Conservation (phyloP, 2,329 filamentous ascomycete genomes). For the Gremmenia infestans region DNA sequence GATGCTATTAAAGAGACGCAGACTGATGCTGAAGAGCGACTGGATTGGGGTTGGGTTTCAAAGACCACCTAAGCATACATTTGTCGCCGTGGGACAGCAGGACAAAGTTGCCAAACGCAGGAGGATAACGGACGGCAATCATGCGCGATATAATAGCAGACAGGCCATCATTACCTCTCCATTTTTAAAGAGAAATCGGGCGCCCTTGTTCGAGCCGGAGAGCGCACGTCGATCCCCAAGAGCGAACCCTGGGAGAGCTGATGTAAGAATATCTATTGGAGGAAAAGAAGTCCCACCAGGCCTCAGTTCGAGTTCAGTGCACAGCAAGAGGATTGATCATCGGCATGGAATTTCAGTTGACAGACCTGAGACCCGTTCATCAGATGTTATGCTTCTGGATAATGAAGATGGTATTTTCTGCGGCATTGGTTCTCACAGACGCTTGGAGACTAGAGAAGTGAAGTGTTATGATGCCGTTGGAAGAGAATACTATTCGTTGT, state of each 20-base stretch:
- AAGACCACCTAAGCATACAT: conserved; percentile 21
- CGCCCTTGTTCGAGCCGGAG: neutral
- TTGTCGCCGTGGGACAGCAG: conserved; percentile 15
- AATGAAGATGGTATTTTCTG: conserved; percentile 7
- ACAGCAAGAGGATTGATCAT: conserved; percentile 5
- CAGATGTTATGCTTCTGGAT: conserved; percentile 30
- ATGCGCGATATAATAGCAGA: conserved; percentile 20
- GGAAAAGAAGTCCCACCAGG: conserved; percentile 20
- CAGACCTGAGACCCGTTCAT: conserved; percentile 12
- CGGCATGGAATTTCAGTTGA: neutral
- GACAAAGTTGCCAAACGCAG: conserved; percentile 27
- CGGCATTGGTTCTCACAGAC: neutral
- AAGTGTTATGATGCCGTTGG: neutral
- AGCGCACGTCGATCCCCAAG: neutral
- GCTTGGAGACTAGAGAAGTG: neutral
- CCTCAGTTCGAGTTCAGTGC: conserved; percentile 23
- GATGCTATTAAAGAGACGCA: conserved; percentile 23
- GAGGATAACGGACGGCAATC: conserved; percentile 18
- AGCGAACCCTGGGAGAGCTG: conserved; percentile 1
- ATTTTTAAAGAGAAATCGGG: conserved; percentile 7
- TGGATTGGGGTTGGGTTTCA: conserved; percentile 29
- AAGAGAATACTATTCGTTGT: neutral
- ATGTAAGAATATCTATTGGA: conserved; percentile 29
- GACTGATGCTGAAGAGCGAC: conserved; percentile 26
- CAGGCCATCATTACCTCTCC: conserved; percentile 17